Evolutionary conservation across 805 yeast species (phyloP).

Genomic region (Teunomyces atbi): DNA sequence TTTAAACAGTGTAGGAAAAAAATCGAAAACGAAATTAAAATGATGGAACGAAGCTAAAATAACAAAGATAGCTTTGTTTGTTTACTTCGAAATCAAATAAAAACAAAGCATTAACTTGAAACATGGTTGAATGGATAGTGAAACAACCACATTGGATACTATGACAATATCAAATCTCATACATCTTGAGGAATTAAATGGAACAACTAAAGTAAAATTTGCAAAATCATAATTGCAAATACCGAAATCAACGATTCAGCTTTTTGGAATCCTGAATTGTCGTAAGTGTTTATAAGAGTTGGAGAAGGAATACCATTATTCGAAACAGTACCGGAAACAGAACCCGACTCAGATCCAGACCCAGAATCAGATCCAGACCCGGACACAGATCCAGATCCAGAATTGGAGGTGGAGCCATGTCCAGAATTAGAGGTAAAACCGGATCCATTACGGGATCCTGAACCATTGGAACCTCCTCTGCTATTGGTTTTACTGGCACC

Average conservation of each 20-base stretch:
- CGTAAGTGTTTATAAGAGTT: neutral
- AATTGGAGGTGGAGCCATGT: neutral
- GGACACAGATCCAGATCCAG: slow-evolving; percentile 3
- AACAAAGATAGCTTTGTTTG: too few species aligned
- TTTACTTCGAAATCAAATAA: too few species aligned
- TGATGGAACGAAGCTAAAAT: too few species aligned
- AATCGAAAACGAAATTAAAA: too few species aligned
- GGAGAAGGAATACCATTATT: neutral
- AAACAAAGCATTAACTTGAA: neutral
- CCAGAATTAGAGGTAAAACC: neutral
- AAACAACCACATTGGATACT: neutral
- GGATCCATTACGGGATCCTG: neutral
- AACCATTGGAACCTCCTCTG: slow-evolving; percentile 1
- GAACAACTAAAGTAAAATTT: neutral
- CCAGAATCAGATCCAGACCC: slow-evolving; percentile 4
- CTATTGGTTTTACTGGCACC: neutral
- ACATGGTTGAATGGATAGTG: neutral
- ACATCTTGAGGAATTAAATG: neutral
- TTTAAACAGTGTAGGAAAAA: too few species aligned
- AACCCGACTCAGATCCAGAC: neutral
- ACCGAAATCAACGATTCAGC: neutral
- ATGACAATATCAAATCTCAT: neutral
- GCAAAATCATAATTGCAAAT: neutral
- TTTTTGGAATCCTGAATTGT: neutral
- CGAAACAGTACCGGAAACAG: neutral